Evolutionary conservation across 768 basidiomycete species (phyloP), one percentile per base, ranked within the genome.

Genomic region (Coprinopsis cinerea): DNA sequence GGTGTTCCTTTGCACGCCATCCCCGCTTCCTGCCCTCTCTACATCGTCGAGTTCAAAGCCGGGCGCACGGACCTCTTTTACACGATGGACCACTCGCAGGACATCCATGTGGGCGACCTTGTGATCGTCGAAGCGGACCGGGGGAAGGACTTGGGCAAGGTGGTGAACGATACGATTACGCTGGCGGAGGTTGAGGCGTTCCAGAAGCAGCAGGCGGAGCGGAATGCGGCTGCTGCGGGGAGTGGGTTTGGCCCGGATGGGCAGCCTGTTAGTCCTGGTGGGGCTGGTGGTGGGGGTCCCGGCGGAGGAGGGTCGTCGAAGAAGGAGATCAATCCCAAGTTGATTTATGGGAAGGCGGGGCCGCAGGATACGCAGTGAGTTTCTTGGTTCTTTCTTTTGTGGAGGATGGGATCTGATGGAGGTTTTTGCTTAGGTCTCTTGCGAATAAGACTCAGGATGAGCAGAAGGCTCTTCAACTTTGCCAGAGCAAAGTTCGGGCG

Each of bases 91-190:
- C 76, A 53, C 60, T 74, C 58, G 59, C 57, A 64, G 48, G 72
- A 75, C 47, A 82, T 97, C 53, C 78, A 82, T 4, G 82, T 87
- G 18, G 95, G 92, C 1, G 95, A 97, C 61, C 71, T 92, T 30
- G 95, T 98, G 53, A 92, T 97, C 54, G 95, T 98, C 15, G 95
- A 98, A 66, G 95, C 92, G 24, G 95, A 98, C 64, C 76, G 95
- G 23, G 95, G 95, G 13, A 87, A 85, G 62, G 94, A 96, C 68
- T 62, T 99, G 47, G 95, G 95, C 30, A 89, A 86, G 68, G 85
- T 96, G 17, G 79, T 93, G 52, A 92, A 94, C 59, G 91, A 93
- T 64, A 86, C 82, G 42, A 90, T 96, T 58, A 92, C 92, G 25
- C 71, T 91, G 6, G 84, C 81, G 34, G 91, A 97, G 62, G 91